Conservation (phyloP, 1,284 basidiomycete genomes). For the Schizophyllum commune region DNA sequence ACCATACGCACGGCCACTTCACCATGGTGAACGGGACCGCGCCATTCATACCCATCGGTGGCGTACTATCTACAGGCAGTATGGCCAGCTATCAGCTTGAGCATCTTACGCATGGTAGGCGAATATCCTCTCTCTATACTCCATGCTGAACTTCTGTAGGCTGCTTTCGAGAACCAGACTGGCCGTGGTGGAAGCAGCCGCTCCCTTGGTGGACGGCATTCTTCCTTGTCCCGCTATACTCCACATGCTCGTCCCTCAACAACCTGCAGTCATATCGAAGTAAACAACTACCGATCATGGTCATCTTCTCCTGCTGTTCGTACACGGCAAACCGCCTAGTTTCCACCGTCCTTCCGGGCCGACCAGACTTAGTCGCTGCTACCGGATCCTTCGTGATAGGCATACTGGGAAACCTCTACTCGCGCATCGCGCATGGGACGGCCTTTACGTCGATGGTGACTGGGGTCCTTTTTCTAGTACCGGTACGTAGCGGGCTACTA, state of each 20-base stretch:
- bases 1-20: conserved; percentile 55
- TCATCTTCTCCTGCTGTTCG: conserved; percentile 70
- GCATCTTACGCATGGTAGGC: conserved; percentile 43
- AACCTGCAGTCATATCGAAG: conserved; percentile 70
- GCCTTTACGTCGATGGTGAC: conserved; percentile 90
- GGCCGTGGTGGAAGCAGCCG: conserved; percentile 72
- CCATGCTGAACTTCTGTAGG: conserved; percentile 28
- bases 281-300: conserved; percentile 71
- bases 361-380: conserved; percentile 58
- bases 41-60: conserved; percentile 38
- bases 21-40: conserved; percentile 44
- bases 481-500: conserved; percentile 36
- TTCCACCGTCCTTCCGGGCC: conserved; percentile 39
- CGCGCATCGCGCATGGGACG: conserved; percentile 67
- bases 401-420: conserved; percentile 74
- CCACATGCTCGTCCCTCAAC: conserved; percentile 67
- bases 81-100: conserved; percentile 28
- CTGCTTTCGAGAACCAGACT: conserved; percentile 63
- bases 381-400: conserved; percentile 80
- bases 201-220: conserved; percentile 75
- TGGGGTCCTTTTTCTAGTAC: conserved; percentile 78
- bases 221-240: conserved; percentile 74
- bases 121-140: neutral
- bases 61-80: conserved; percentile 57
- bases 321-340: conserved; percentile 61